phyloP scores from a whole-genome alignment of 495 filamentous ascomycete species.

The Podospora tetraspora region DNA sequence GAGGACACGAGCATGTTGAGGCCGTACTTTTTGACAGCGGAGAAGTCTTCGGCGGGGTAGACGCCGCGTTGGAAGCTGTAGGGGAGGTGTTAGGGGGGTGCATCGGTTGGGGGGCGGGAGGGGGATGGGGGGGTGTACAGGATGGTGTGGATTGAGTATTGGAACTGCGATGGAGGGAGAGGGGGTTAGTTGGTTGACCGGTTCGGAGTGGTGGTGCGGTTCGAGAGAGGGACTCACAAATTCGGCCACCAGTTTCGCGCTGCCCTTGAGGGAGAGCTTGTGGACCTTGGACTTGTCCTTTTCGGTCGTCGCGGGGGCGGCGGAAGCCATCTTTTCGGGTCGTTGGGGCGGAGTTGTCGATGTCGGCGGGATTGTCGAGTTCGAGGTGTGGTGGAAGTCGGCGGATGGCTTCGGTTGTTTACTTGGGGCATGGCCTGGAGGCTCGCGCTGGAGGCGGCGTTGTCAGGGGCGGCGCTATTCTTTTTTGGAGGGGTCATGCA shows the following conservation, averaged over 20 bases:
- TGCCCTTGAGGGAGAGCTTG: constrained; percentile 88
- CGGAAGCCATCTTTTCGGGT: constrained; percentile 16
- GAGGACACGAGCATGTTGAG: constrained; percentile 96
- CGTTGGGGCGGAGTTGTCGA: too few species aligned
- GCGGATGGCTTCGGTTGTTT: background rate
- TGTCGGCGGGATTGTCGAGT: background rate
- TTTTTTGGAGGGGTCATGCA: constrained; percentile 9
- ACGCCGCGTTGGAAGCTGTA: constrained; percentile 90
- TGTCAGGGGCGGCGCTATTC: constrained; percentile 25
- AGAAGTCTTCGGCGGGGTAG: constrained; percentile 97
- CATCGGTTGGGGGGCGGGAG: constrained; percentile 14
- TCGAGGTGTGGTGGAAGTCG: background rate
- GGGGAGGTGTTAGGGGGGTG: background rate
- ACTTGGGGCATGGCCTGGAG: constrained; percentile 18
- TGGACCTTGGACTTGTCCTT: constrained; percentile 91
- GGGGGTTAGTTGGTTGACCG: constrained; percentile 9
- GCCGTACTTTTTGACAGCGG: constrained; percentile 97
- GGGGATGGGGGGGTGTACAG: constrained; percentile 44
- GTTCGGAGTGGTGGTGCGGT: background rate
- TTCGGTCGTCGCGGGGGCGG: constrained; percentile 19
- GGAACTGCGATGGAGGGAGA: constrained; percentile 55
- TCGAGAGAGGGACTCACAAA: constrained; percentile 58
- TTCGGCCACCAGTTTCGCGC: constrained; percentile 89
- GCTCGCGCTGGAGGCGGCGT: constrained; percentile 2
- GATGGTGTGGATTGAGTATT: constrained; percentile 95